phyloP scores from a whole-genome alignment of 2,329 filamentous ascomycete species.

The Apiospora kogelbergensis region DNA sequence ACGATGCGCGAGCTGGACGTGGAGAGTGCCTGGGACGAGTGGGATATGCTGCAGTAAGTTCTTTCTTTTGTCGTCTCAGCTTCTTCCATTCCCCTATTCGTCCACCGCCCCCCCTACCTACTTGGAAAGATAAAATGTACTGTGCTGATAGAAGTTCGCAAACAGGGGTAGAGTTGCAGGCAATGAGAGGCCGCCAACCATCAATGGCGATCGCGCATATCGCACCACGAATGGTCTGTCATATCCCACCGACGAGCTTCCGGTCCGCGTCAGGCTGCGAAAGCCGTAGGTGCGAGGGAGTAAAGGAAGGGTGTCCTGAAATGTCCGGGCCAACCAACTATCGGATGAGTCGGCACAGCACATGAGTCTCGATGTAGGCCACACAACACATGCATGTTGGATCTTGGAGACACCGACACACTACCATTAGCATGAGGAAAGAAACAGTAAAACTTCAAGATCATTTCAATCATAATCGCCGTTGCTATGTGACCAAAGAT shows the following conservation, averaged over 20 bases:
- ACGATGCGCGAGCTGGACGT: slow-evolving; percentile 23
- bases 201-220: slow-evolving; percentile 4
- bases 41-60: slow-evolving; percentile 13
- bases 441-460: neutral
- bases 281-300: neutral
- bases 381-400: neutral
- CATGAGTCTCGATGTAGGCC: neutral
- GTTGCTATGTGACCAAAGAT: neutral
- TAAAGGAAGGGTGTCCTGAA: neutral
- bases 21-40: slow-evolving; percentile 9
- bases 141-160: neutral
- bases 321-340: neutral
- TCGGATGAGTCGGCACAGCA: neutral
- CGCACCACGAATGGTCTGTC: slow-evolving; percentile 4
- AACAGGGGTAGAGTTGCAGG: neutral
- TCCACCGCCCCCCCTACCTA: neutral
- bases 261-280: slow-evolving; percentile 11
- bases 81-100: neutral
- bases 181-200: neutral
- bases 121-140: neutral
- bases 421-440: neutral
- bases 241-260: slow-evolving; percentile 12
- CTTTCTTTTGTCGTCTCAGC: neutral
- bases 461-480: neutral
- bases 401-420: neutral